Evolutionary conservation across 2,329 filamentous ascomycete species (phyloP), one percentile per base, ranked within the genome.

Genomic region (Arthroderma uncinatum): DNA sequence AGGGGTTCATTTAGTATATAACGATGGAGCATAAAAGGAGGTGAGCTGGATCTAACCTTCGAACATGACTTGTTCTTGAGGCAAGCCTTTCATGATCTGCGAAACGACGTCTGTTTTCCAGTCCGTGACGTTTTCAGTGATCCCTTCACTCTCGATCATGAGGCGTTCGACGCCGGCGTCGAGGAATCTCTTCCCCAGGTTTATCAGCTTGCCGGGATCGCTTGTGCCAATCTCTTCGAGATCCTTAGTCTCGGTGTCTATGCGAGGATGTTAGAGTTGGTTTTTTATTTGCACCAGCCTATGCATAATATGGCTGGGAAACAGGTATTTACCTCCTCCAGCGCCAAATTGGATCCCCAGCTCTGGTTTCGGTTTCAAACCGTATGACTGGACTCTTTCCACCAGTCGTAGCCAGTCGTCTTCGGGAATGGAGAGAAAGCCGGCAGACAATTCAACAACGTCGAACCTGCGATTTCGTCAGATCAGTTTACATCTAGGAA

Each of bases 131-230:
- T 81, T 81, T 68, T 81, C 78, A 0, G 79, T 81, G 61, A 82
- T 81, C 0, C 79, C 79, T 66, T 81, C 78, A n/a, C 77, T 80
- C 63, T 82, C 78, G 56, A 81, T 79, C 78, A 82, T 82, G 62
- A 81, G 70, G 7, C 78, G 69, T 64, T 81, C 78, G 2, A 82
- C 78, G 0, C 78, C 79, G 0, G 71, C 74, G 16, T 76, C 70
- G 14, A 81, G 70, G 60, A 81, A 81, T 42, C 70, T 69, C 58
- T 69, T 74, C 9, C 76, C 78, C 60, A 80, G 64, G 56, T 76
- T 74, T 19, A 80, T 70, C 30, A 81, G 64, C 59, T 77, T 78
- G 12, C 69, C 68, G 0, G 77, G 76, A 60, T 79, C 77, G 3
- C 73, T 76, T 9, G 77, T 77, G 2, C 76, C 78, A 16, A 78